These are phyloP conservation scores for Penicillium hesseltinei DNA, from an alignment of 2,329 filamentous ascomycete genomes.

Conservation along the genomic window DNA sequence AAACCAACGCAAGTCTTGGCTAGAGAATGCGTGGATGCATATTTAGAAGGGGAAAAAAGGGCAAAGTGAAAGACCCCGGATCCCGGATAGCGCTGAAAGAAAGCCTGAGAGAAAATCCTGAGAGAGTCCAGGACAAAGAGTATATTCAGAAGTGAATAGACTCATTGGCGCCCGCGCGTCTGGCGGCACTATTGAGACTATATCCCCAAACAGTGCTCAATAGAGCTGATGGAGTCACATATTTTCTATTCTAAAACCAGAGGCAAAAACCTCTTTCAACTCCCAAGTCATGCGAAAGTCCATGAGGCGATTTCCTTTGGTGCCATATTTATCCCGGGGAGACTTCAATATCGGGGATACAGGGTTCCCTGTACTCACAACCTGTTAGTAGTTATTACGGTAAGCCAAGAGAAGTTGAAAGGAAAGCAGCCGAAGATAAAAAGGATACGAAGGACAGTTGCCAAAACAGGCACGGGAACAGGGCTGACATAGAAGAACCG, in stretches of 20 bases:
- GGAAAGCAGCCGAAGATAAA: not conserved
- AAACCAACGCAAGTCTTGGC: not conserved
- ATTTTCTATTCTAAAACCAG: not conserved
- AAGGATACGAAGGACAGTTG: too few relatives aligned
- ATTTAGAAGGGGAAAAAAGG: not conserved
- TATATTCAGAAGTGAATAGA: not conserved
- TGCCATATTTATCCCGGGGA: not conserved
- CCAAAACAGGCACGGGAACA: not conserved
- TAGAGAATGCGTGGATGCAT: constrained; percentile 4
- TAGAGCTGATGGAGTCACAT: not conserved
- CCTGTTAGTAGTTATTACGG: not conserved
- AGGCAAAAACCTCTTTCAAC: not conserved
- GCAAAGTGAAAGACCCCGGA: constrained; percentile 6
- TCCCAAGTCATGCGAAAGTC: not conserved
- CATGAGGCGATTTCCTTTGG: not conserved
- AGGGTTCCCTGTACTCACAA: not conserved
- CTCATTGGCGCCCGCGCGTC: not conserved
- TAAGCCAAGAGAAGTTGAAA: not conserved
- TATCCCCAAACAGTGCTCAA: not conserved
- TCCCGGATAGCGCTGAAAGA: constrained; percentile 11
- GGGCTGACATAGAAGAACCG: not conserved
- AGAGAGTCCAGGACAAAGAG: not conserved
- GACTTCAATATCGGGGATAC: not conserved
- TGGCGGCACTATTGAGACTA: constrained; percentile 4
- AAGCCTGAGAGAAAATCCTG: not conserved